Evolutionary conservation across 23 red algal genomes (phyloP).

Genomic region (Gracilaria domingensis): DNA sequence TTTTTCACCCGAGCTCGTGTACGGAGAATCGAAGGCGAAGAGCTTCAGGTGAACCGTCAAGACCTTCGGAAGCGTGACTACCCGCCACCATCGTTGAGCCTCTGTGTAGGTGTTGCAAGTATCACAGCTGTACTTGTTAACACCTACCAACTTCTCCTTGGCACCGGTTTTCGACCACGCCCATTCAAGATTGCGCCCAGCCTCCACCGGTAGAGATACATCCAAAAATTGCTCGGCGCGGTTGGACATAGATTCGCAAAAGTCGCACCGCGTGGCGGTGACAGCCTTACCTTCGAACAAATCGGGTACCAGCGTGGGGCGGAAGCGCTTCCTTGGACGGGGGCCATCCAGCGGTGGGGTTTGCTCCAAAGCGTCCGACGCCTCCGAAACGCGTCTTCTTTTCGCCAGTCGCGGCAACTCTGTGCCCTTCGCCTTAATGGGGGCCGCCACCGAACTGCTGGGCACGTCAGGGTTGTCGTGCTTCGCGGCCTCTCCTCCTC

Average conservation of each 20-base stretch:
- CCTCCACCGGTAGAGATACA: constrained; percentile 78
- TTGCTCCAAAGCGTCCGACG: not conserved
- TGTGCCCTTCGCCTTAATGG: not conserved
- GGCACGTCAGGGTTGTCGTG: constrained; percentile 10
- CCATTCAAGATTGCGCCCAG: constrained; percentile 54
- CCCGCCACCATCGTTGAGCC: constrained; percentile 73
- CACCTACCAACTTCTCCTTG: constrained; percentile 61
- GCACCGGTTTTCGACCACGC: constrained; percentile 53
- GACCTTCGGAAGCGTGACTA: constrained; percentile 56
- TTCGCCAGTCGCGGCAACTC: not conserved
- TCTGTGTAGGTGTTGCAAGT: constrained; percentile 78
- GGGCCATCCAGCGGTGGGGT: not conserved
- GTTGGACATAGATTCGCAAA: constrained; percentile 59
- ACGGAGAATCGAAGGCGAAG: constrained; percentile 67
- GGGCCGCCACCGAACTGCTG: not conserved
- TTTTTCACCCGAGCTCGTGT: constrained; percentile 57
- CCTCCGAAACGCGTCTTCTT: not conserved
- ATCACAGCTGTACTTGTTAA: constrained; percentile 78
- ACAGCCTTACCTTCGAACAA: constrained; percentile 72
- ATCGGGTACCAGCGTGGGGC: constrained; percentile 19
- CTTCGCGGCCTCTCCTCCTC: constrained; percentile 1
- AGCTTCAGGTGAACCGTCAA: constrained; percentile 86
- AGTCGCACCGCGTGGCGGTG: constrained; percentile 72
- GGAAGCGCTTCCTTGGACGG: constrained; percentile 6
- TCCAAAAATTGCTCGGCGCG: constrained; percentile 76